These are phyloP conservation scores for Ceriops decandra DNA, from an alignment of 345 rosid genomes.

Conservation along the genomic window DNA sequence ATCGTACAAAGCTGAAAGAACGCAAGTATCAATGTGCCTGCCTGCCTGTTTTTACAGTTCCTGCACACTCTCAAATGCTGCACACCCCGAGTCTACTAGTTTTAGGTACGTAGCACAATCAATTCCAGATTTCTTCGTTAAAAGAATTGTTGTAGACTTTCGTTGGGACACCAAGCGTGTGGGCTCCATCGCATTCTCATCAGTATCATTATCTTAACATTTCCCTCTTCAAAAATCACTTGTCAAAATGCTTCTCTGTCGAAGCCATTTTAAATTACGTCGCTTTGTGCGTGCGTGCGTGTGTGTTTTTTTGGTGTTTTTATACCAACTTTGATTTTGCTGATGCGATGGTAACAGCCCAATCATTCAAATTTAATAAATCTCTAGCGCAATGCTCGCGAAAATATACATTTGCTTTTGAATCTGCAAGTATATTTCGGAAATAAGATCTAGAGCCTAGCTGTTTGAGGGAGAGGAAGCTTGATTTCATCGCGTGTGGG, in stretches of 20 bases:
- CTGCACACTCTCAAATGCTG: no score
- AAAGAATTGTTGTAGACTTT: background rate
- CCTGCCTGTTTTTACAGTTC: background rate
- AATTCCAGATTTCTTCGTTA: constrained; percentile 3
- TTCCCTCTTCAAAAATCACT: no score
- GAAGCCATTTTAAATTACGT: background rate
- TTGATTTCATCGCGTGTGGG: background rate
- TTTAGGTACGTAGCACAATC: background rate
- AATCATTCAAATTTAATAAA: no score
- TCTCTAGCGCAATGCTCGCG: no score
- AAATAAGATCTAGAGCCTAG: background rate
- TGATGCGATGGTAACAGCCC: no score
- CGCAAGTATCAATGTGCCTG: background rate
- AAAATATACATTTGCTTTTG: background rate
- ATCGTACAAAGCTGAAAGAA: background rate
- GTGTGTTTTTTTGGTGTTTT: no score
- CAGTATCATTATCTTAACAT: background rate
- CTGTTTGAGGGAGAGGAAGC: background rate
- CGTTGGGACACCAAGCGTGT: background rate
- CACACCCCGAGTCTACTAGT: no score
- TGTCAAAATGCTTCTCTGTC: background rate
- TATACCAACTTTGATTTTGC: no score
- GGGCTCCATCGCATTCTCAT: background rate
- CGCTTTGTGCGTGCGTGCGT: no score
- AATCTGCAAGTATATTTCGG: background rate